Base-by-base conservation (phyloP, 139 green algal genomes). In the Tetraselmis striata region DNA sequence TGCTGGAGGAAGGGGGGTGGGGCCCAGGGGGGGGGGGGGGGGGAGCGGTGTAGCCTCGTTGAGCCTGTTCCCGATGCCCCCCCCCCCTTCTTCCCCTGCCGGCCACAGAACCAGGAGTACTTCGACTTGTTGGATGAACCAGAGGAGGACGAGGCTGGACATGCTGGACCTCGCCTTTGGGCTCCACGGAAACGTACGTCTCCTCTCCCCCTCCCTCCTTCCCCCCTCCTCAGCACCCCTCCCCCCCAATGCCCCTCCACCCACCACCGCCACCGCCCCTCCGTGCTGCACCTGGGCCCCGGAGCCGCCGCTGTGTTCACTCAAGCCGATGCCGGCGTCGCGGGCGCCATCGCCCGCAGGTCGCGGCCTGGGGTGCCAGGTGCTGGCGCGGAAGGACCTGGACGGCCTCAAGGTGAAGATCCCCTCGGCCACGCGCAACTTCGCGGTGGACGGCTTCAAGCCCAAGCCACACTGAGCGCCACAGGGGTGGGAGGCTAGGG, bases 161-260 rank as follows among this genome's bases (percentile, higher is more conserved):
- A 99, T 99, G 97, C 90, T 99, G 30, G 97, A 99, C 93, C 90
- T 99, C 30, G 97, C 97, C 0, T 99, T 97, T 91, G 97, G 95
- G 0, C 90, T 99, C 1, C 1, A 98, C 94, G 26, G 95, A 98
- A 77, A 99, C 95, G 93, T 98, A 77, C 89, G 90, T 59, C 23
- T 1, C 28, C 27, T n/a, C 32, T 24, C 58, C 25, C 28, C 23
- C 0, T 27, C 27, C 28, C 32, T 24, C 25, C 30, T 59, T 28
- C 28, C 24, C 58, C 18, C 45, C 45, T 67, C n/a, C n/a, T n/a
- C n/a, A n/a, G n/a, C n/a, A n/a, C n/a, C 25, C 28, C 30, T 77
- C 29, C 30, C 1, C 59, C 30, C 25, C 22, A 75, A 74, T 85
- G 30, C 79, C 5, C 5, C 45, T 67, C 11, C 45, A 29, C 27